Conservation (phyloP, 768 basidiomycete species). For the Lentinula detonsa region DNA sequence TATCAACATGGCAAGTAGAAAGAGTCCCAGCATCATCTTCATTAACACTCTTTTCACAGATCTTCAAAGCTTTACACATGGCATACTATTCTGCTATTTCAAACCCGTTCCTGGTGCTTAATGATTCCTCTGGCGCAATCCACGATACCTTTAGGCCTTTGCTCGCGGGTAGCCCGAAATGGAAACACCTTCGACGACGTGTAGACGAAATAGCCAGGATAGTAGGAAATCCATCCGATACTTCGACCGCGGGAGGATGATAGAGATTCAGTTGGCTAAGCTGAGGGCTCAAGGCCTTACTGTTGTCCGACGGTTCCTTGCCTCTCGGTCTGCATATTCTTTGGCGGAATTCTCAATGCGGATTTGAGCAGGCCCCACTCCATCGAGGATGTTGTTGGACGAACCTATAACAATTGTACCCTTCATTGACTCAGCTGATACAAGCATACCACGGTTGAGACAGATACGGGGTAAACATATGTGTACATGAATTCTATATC, state of each 20-base stretch:
- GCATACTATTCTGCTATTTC: slow-evolving; percentile 79
- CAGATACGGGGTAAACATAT: slow-evolving; percentile 86
- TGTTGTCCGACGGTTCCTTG: slow-evolving; percentile 13
- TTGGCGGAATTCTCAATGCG: slow-evolving; percentile 10
- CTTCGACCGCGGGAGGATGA: slow-evolving; percentile 16
- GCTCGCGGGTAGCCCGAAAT: slow-evolving; percentile 55
- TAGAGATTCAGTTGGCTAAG: too few relatives aligned
- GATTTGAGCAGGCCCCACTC: slow-evolving; percentile 3
- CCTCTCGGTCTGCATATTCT: slow-evolving; percentile 16
- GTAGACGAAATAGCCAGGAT: slow-evolving; percentile 73
- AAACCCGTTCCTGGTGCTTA: slow-evolving; percentile 80
- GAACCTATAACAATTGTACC: slow-evolving; percentile 60
- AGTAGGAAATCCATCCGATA: slow-evolving; percentile 35
- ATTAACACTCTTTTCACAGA: slow-evolving; percentile 39
- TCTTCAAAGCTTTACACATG: slow-evolving; percentile 86
- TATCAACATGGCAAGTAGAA: slow-evolving; percentile 56
- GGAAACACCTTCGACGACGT: slow-evolving; percentile 61
- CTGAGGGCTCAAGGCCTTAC: not conserved
- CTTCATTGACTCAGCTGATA: slow-evolving; percentile 81
- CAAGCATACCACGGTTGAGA: slow-evolving; percentile 66
- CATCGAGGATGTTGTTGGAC: not conserved
- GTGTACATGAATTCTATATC: slow-evolving; percentile 17
- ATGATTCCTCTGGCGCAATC: slow-evolving; percentile 37
- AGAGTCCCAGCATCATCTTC: not conserved
- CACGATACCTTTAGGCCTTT: slow-evolving; percentile 52